Conservation (phyloP, 805 yeast genomes). For the Cyberlindnera maritima region DNA sequence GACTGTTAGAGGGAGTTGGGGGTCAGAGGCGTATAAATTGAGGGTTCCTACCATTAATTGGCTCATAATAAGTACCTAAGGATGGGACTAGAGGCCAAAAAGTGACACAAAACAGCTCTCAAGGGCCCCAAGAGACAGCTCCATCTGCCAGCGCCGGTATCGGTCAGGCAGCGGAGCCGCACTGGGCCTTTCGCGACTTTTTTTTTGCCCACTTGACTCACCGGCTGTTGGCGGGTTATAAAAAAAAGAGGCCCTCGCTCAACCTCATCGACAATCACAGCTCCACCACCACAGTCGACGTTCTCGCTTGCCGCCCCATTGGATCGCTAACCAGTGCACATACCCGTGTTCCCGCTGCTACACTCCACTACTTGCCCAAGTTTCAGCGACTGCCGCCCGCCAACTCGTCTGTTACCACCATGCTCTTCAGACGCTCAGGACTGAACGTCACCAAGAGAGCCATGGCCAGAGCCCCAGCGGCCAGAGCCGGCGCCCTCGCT, state of each 20-base stretch:
- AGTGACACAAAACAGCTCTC: not conserved
- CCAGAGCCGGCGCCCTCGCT: conserved; percentile 10
- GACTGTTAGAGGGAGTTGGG: too few relatives aligned
- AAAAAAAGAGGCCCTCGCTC: not conserved
- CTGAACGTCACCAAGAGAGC: conserved; percentile 27
- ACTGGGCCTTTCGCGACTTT: not conserved
- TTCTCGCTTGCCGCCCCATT: not conserved
- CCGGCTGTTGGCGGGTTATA: not conserved
- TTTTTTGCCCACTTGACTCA: not conserved
- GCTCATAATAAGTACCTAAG: too few relatives aligned
- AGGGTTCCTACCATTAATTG: too few relatives aligned
- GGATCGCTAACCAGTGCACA: not conserved
- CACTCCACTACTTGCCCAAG: not conserved
- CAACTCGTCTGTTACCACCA: conserved; percentile 1
- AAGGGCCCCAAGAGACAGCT: not conserved
- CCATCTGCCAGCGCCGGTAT: conserved; percentile 1
- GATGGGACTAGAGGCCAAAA: too few relatives aligned
- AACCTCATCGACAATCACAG: not conserved
- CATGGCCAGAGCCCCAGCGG: conserved; percentile 17
- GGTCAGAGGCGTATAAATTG: too few relatives aligned
- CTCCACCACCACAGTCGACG: not conserved
- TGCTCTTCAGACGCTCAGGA: conserved; percentile 29
- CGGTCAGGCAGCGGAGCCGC: not conserved
- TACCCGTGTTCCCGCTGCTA: not conserved
- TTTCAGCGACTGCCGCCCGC: not conserved